These are phyloP conservation scores for Chytriomyces sp. DNA, from an alignment of 192 early-diverging fungal genomes.

Conservation along the genomic window DNA sequence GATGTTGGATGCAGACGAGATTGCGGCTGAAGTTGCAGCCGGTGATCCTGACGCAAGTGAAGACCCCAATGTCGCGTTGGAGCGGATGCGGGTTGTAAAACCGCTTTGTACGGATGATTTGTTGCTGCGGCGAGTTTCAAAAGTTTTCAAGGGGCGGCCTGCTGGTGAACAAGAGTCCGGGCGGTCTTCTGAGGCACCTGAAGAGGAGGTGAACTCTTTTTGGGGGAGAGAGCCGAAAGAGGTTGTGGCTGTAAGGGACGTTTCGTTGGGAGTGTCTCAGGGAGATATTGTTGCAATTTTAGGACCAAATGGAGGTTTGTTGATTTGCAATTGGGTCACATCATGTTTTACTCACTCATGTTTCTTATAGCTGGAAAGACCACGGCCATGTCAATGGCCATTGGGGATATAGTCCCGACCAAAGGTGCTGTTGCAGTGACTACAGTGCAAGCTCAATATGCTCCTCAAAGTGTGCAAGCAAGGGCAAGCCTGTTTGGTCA, in stretches of 20 bases:
- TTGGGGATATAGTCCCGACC: constrained; percentile 39
- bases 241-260: constrained; percentile 61
- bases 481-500: constrained; percentile 30
- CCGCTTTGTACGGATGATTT: constrained; percentile 36
- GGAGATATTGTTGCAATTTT: constrained; percentile 40
- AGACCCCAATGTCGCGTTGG: constrained; percentile 41
- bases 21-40: background rate
- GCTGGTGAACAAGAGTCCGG: background rate
- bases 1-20: constrained; percentile 14
- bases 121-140: constrained; percentile 33
- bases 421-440: constrained; percentile 42
- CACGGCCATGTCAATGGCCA: constrained; percentile 45
- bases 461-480: constrained; percentile 26
- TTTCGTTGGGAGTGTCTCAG: constrained; percentile 58
- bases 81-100: constrained; percentile 36
- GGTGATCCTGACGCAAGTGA: constrained; percentile 14
- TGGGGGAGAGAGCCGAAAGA: background rate
- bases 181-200: too few relatives aligned
- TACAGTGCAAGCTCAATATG: constrained; percentile 22
- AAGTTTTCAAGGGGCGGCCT: constrained; percentile 8
- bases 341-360: background rate
- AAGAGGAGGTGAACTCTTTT: too few relatives aligned
- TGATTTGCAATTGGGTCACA: too few relatives aligned
- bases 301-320: constrained; percentile 43
- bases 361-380: constrained; percentile 46